Evolutionary conservation across 495 filamentous ascomycete genomes (phyloP).

Genomic region (Lasiosphaeriaceae sp.): DNA sequence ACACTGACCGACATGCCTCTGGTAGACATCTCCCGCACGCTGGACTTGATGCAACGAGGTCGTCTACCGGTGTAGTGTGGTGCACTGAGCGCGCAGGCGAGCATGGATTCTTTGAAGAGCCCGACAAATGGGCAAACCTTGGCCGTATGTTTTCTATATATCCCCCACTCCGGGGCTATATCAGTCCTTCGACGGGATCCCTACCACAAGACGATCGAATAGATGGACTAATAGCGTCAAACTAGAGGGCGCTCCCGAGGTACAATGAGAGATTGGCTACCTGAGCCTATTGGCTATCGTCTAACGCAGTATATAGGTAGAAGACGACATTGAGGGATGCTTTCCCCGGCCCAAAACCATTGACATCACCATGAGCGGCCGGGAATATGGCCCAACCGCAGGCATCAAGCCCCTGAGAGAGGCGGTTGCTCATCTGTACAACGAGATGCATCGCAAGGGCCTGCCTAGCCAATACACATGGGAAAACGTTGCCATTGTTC

Average conservation of each 20-base stretch:
- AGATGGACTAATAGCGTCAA: background rate
- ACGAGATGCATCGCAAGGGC: slow-evolving; percentile 82
- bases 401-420: slow-evolving; percentile 87
- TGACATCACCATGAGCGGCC: slow-evolving; percentile 66
- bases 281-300: background rate
- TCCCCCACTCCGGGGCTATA: background rate
- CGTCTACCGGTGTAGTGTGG: slow-evolving; percentile 82
- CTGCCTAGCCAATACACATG: slow-evolving; percentile 92
- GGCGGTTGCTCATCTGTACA: slow-evolving; percentile 91
- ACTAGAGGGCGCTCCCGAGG: slow-evolving; percentile 76
- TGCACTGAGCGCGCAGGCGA: slow-evolving; percentile 78
- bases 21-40: slow-evolving; percentile 73
- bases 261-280: no score
- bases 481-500: slow-evolving; percentile 98
- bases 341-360: slow-evolving; percentile 82
- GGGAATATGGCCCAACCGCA: slow-evolving; percentile 91
- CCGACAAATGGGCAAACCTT: slow-evolving; percentile 83
- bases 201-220: background rate
- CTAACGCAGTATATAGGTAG: slow-evolving; percentile 44
- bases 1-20: background rate
- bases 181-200: no score
- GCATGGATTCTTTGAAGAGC: slow-evolving; percentile 77
- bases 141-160: slow-evolving; percentile 46
- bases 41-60: slow-evolving; percentile 78
- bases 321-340: slow-evolving; percentile 86